A percentile compares a stretch with the other conserved stretches of the same genome.
Evolutionary conservation across 2,329 filamentous ascomycete species (phyloP).

Genomic region (Fusarium drepaniforme): DNA sequence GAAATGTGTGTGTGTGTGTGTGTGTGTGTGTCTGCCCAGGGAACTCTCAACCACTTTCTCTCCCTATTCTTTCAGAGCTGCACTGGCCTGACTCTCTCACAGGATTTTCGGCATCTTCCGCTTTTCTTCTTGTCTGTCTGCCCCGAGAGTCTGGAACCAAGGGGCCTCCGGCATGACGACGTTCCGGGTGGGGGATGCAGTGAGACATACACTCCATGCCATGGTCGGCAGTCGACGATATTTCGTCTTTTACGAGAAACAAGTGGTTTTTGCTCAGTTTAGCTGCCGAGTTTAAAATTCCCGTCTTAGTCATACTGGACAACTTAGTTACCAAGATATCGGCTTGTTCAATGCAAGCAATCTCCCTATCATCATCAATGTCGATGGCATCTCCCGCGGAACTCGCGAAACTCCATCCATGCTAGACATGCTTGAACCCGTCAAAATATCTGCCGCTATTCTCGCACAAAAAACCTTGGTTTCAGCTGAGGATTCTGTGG

Average conservation of each 20-base stretch:
- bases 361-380: not conserved
- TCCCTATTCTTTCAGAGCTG: not conserved
- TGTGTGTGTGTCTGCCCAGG: not conserved
- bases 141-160: slow-evolving; percentile 14
- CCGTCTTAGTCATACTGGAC: not conserved
- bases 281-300: not conserved
- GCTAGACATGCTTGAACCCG: not conserved
- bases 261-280: not conserved
- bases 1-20: not conserved
- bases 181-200: slow-evolving; percentile 24
- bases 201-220: not conserved
- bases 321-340: not conserved
- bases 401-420: not conserved
- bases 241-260: not conserved
- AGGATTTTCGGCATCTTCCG: slow-evolving; percentile 27
- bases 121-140: slow-evolving; percentile 8
- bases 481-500: slow-evolving; percentile 23
- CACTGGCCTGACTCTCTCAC: slow-evolving; percentile 14
- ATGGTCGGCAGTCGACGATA: not conserved
- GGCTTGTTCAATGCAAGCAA: not conserved
- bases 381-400: not conserved
- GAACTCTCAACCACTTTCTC: slow-evolving; percentile 22
- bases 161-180: slow-evolving; percentile 14
- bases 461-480: slow-evolving; percentile 1
- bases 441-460: not conserved